A percentile compares a stretch with the other conserved stretches of the same genome.
phyloP scores from a whole-genome alignment of 805 yeast genomes.

The Pichia californica region DNA sequence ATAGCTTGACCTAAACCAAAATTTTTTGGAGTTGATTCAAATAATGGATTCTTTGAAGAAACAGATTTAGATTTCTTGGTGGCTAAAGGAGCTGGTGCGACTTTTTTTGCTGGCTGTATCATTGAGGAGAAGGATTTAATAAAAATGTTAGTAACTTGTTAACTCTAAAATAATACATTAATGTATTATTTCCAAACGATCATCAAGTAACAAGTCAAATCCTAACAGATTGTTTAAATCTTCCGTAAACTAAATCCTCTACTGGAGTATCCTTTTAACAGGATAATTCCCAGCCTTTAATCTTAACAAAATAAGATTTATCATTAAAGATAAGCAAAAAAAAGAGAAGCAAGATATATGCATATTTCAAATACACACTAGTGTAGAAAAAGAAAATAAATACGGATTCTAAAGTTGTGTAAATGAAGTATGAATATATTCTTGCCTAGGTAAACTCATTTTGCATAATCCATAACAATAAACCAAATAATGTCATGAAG shows the following conservation, averaged over 20 bases:
- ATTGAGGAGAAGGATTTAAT: conserved; percentile 25
- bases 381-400: not conserved
- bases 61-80: conserved; percentile 51
- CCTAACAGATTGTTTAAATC: conserved; percentile 10
- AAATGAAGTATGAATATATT: too few species aligned
- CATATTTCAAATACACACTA: conserved; percentile 3
- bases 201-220: conserved; percentile 21
- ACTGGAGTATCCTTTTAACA: conserved; percentile 7
- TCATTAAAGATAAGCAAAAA: not conserved
- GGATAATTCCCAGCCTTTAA: conserved; percentile 7
- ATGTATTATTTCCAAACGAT: conserved; percentile 12
- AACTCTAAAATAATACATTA: conserved; percentile 13
- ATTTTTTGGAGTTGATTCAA: conserved; percentile 85
- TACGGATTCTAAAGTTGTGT: not conserved
- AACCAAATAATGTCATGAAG: not conserved
- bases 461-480: not conserved
- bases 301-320: not conserved
- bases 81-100: conserved; percentile 98
- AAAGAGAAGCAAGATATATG: conserved; percentile 10
- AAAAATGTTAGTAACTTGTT: conserved; percentile 18
- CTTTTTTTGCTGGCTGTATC: conserved; percentile 56
- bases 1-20: conserved; percentile 95
- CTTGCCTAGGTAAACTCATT: too few species aligned
- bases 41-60: conserved; percentile 69
- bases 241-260: conserved; percentile 20